Evolutionary conservation across 2,329 filamentous ascomycete species (phyloP), one percentile per base, ranked within the genome.

Genomic region (Pestalotiopsis sp.): DNA sequence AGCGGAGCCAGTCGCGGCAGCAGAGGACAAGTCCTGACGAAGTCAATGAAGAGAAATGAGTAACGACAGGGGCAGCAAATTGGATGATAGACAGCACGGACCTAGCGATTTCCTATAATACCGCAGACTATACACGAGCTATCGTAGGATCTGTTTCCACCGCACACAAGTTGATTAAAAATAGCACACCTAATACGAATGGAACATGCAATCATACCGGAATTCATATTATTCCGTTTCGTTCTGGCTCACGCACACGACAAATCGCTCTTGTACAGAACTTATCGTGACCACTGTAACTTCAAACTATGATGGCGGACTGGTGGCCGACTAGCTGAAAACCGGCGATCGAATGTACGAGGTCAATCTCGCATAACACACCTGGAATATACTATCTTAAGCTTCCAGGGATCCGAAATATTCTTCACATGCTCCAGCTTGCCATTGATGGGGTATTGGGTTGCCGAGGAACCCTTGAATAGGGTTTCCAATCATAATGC

Each of bases 351-450:
- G 45, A n/a, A n/a, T n/a, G 17, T 52, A 7, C 17, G n/a, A 52
- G 14, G 45, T 11, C 20, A 52, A 52, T 52, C 45, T 52, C 45
- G 17, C 17, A 20, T 45, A 1, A 27, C 4, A 7, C 31, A 72
- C 27, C 25, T 61, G 5, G 13, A 12, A 13, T 13, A 23, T 65
- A 62, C 1, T 66, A 69, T 7, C 69, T 65, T 62, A 67, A 20
- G n/a, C 45, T 52, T 52, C 45, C 45, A 52, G 45, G 20, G 3
- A 23, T 52, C 45, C 45, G 45, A 25, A 65, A 45, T 27, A 20
- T 41, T 20, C 6, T 23, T 25, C 45, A 66, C 25, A 49, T 56
- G 45, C 45, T n/a, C n/a, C 17, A 36, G 2, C 6, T 36, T 36
- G 31, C 31, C 5, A 12, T 4, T 12, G 20, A 41, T 23, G 12